Conservation (phyloP, 352 stramenopile species). For the Phytopythium ostracodes region DNA sequence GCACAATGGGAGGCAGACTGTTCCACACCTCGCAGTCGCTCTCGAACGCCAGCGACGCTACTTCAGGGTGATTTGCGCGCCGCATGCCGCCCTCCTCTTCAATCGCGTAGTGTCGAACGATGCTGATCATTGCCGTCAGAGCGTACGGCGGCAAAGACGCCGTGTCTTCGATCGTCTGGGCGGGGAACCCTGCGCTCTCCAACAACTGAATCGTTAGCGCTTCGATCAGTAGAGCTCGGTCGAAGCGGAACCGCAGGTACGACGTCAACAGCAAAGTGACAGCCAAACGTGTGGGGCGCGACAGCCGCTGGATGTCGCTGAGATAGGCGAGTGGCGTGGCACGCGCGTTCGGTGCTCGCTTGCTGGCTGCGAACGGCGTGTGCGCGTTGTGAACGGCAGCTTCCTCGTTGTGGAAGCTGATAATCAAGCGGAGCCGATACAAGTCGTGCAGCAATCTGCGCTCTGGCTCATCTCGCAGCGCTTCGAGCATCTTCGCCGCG, state of each 20-base stretch:
- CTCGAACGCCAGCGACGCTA: constrained; percentile 6
- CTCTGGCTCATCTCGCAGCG: constrained; percentile 10
- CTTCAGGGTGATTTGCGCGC: constrained; percentile 4
- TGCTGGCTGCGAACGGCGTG: constrained; percentile 37
- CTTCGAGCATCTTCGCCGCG: constrained; percentile 8
- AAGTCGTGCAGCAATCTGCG: constrained; percentile 18
- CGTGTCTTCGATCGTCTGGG: constrained; percentile 28
- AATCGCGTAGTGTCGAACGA: constrained; percentile 24
- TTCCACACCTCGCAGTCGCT: constrained; percentile 29
- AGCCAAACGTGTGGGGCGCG: constrained; percentile 25
- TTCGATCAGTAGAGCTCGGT: constrained; percentile 33
- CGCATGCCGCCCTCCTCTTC: constrained; percentile 18
- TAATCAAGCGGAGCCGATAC: constrained; percentile 30
- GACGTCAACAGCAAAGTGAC: constrained; percentile 28
- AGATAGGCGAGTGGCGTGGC: constrained; percentile 32
- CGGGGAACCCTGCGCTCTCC: constrained; percentile 14
- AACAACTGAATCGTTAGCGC: constrained; percentile 42
- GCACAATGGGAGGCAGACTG: constrained; percentile 35
- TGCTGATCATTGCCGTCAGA: constrained; percentile 28
- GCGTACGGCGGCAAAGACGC: constrained; percentile 39
- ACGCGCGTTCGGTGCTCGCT: constrained; percentile 22
- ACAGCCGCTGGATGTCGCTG: constrained; percentile 22
- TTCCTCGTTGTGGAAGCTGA: constrained; percentile 46
- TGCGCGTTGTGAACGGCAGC: constrained; percentile 39
- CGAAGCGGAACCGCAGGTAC: constrained; percentile 41